Evolutionary conservation across 2,329 filamentous ascomycete genomes (phyloP).

Genomic region (Pezizomycotina sp.): DNA sequence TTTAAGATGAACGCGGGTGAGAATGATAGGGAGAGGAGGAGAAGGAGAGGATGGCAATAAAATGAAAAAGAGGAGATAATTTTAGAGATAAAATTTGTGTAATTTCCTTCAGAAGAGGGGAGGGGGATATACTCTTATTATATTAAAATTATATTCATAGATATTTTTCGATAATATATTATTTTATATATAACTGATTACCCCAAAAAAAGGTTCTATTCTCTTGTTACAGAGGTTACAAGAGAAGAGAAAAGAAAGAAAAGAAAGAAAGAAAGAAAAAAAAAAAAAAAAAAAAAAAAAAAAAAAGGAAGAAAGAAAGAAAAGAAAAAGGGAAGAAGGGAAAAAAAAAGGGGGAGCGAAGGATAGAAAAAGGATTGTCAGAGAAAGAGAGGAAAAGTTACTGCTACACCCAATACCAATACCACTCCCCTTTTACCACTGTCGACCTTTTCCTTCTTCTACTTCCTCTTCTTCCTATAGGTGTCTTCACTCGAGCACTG

Average conservation of each 20-base stretch:
- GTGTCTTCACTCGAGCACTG: too few relatives aligned
- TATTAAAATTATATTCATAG: too few relatives aligned
- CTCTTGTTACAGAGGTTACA: too few relatives aligned
- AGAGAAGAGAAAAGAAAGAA: neutral
- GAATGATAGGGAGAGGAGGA: neutral
- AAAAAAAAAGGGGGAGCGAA: slow-evolving; percentile 3
- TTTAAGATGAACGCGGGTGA: neutral
- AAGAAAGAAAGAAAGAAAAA: neutral
- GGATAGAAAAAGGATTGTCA: too few relatives aligned
- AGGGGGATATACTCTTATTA: slow-evolving; percentile 20
- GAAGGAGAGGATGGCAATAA: neutral
- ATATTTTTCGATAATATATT: too few relatives aligned
- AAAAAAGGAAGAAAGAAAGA: slow-evolving; percentile 7
- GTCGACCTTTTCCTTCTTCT: too few relatives aligned
- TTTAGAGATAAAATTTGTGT: too few relatives aligned
- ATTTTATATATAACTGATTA: too few relatives aligned
- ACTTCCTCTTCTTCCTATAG: too few relatives aligned
- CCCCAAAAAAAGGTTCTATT: too few relatives aligned
- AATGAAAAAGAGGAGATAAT: too few relatives aligned
- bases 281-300: neutral
- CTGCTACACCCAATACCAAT: neutral
- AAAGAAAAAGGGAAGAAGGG: slow-evolving; percentile 17
- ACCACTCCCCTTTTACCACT: too few relatives aligned
- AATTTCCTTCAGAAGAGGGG: slow-evolving; percentile 21
- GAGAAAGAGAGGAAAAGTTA: slow-evolving; percentile 15